Evolutionary conservation across 1,139 yeast species (phyloP).

Genomic region (Pichia inconspicua): DNA sequence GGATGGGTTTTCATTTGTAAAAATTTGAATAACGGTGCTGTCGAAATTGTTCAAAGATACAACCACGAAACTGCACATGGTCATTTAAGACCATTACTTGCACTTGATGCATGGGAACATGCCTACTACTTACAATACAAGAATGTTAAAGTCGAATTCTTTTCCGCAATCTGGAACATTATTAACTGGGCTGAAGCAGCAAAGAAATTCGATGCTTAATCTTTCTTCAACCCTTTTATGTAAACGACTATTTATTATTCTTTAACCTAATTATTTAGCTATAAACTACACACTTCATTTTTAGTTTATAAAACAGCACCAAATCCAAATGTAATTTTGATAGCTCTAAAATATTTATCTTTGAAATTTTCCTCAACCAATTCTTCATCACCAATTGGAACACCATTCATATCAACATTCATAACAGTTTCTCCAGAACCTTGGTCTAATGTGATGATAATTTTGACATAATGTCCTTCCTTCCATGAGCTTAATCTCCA

Average conservation of each 20-base stretch:
- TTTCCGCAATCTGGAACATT: constrained; percentile 95
- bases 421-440: constrained; percentile 77
- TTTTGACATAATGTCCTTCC: constrained; percentile 64
- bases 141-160: constrained; percentile 90
- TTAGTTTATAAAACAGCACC: constrained; percentile 59
- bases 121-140: constrained; percentile 95
- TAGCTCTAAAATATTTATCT: constrained; percentile 78
- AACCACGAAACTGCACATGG: constrained; percentile 90
- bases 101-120: constrained; percentile 98
- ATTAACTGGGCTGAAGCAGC: constrained; percentile 96
- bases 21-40: constrained; percentile 71
- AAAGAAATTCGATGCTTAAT: constrained; percentile 40
- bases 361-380: constrained; percentile 78
- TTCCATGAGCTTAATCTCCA: constrained; percentile 95
- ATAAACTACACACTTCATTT: background rate
- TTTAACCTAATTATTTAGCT: background rate
- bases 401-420: constrained; percentile 77
- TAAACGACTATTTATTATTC: background rate
- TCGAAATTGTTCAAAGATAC: constrained; percentile 78
- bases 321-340: constrained; percentile 87
- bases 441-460: constrained; percentile 60
- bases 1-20: constrained; percentile 97
- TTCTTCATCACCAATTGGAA: constrained; percentile 96
- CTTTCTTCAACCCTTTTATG: background rate
- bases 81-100: constrained; percentile 69